phyloP scores from a whole-genome alignment of 2,329 filamentous ascomycete species.

The Boeremia exigua region DNA sequence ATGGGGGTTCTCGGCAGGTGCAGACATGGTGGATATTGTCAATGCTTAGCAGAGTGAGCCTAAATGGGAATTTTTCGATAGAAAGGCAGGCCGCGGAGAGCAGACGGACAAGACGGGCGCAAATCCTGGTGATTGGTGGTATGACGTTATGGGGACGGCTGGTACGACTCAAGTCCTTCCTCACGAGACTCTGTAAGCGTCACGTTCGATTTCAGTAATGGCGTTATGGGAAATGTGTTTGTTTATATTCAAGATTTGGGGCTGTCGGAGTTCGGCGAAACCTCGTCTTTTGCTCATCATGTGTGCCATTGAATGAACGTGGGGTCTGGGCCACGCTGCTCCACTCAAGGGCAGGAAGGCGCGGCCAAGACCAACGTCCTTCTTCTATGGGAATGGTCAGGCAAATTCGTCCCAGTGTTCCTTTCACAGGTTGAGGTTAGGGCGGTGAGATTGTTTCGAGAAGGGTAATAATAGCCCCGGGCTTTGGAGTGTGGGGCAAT shows the following conservation, averaged over 20 bases:
- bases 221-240: constrained; percentile 8
- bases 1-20: constrained; percentile 25
- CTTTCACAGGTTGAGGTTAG: constrained; percentile 6
- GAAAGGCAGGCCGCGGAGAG: constrained; percentile 8
- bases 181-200: constrained; percentile 7
- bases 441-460: constrained; percentile 2
- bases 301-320: constrained; percentile 24
- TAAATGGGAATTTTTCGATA: constrained; percentile 15
- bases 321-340: constrained; percentile 28
- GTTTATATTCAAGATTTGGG: constrained; percentile 26
- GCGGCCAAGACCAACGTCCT: constrained; percentile 36
- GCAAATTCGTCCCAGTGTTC: constrained; percentile 23
- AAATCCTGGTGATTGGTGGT: constrained; percentile 5
- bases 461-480: constrained; percentile 1
- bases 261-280: constrained; percentile 42
- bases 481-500: not conserved
- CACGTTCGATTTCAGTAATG: not conserved
- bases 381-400: constrained; percentile 36
- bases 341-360: constrained; percentile 25
- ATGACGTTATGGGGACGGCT: constrained; percentile 19
- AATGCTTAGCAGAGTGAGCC: constrained; percentile 9
- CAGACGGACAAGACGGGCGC: constrained; percentile 7
- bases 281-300: constrained; percentile 34
- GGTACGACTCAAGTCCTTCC: constrained; percentile 10
- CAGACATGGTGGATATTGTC: constrained; percentile 21